Base-by-base conservation (phyloP, 2,329 filamentous ascomycete genomes). In the Ophiocordyceps australis region DNA sequence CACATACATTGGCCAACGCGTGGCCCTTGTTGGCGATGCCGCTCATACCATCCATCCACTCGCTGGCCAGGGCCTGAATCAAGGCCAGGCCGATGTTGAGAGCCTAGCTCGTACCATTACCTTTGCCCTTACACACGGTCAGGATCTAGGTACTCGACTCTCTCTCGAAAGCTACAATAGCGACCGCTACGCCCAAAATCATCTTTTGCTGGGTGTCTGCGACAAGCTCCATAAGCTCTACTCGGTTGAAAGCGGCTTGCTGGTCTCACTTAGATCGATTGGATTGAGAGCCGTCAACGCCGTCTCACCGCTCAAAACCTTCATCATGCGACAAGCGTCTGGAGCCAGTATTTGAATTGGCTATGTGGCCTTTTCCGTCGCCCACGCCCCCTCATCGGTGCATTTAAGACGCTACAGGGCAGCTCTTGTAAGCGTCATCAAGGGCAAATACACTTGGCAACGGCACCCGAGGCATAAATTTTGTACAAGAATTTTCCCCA, bases 201-300 rank as follows among this genome's bases (percentile, higher is more conserved):
- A 77, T 35, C 62, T 75, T 32, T 63, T 91, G 47, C 59, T 85
- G 28, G 85, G 71, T 29, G 77, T 76, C 23, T 80, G 73, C 36
- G 86, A 95, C 53, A 86, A 94, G 54, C 57, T 95, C 38, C 83
- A 94, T 50, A 92, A 86, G 55, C 54, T 94, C 22, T 95, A 93
- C 50, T 76, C 75, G n/a, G 70, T 81, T 1, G 72, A 71, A 14
- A 73, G 67, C 32, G 80, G 80, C 0, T 83, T 83, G 1, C 52
- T 95, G 18, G 78, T 93, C 12, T 75, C 76, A 38, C 57, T 85
- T 26, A 65, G 86, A 33, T 85, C 79, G 27, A 42, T 82, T 24
- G 86, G 86, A 0, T 49, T 95, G 33, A 66, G 60, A 33, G 68
- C 76, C 7, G 76, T 94, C 32, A 75, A 94, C 49, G 63, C 66